Evolutionary conservation across 495 filamentous ascomycete genomes (phyloP).

Genomic region (Amphirosellinia nigrospora): DNA sequence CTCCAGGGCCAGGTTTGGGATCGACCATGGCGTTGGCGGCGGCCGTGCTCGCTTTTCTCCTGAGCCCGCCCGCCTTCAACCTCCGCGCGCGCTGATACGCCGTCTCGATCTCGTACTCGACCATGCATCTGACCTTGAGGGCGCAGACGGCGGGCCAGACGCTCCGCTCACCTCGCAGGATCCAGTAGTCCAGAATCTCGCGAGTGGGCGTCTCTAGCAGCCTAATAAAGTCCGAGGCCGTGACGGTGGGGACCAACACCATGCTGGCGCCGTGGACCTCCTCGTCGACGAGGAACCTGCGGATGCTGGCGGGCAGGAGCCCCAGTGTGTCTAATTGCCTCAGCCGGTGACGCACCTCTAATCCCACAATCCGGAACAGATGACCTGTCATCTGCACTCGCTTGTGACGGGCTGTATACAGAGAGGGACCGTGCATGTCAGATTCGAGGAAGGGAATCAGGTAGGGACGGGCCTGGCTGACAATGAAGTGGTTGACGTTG

Average conservation of each 20-base stretch:
- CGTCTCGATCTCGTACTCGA: conserved; percentile 85
- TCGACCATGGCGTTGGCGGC: conserved; percentile 9
- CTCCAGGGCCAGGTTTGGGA: not conserved
- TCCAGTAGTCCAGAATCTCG: conserved; percentile 82
- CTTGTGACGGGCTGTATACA: conserved; percentile 61
- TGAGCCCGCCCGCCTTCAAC: conserved; percentile 53
- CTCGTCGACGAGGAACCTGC: conserved; percentile 86
- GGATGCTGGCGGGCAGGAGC: conserved; percentile 69
- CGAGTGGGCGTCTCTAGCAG: conserved; percentile 81
- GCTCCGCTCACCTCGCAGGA: conserved; percentile 78
- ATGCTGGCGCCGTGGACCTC: conserved; percentile 79
- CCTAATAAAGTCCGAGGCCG: conserved; percentile 70
- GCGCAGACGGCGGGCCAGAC: conserved; percentile 93
- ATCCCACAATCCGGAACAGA: conserved; percentile 69
- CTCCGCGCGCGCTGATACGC: conserved; percentile 81
- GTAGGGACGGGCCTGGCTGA: conserved; percentile 79
- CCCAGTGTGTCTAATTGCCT: conserved; percentile 80
- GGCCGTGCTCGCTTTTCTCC: conserved; percentile 46
- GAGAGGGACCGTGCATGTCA: conserved; percentile 77
- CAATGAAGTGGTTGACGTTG: conserved; percentile 90
- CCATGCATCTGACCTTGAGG: conserved; percentile 79
- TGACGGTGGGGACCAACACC: conserved; percentile 83
- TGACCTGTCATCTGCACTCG: conserved; percentile 64
- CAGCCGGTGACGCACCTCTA: conserved; percentile 83
- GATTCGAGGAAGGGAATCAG: conserved; percentile 83